Evolutionary conservation across 257 asterid species (phyloP).

Genomic region (Cinchona pubescens): DNA sequence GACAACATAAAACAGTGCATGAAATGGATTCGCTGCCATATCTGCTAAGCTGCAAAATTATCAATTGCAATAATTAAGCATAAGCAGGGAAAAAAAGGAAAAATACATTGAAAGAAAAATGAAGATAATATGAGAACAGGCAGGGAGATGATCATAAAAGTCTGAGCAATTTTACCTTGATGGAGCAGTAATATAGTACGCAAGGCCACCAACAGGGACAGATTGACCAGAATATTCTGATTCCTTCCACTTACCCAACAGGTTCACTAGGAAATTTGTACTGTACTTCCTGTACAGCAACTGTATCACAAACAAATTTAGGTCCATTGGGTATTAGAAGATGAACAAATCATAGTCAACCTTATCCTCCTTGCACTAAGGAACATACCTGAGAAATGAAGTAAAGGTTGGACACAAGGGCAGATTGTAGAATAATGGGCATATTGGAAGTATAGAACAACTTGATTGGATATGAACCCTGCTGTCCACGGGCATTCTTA

Average conservation of each 20-base stretch:
- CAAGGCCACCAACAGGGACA: constrained; percentile 81
- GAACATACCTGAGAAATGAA: constrained; percentile 76
- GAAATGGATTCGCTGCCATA: constrained; percentile 81
- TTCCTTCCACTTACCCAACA: constrained; percentile 83
- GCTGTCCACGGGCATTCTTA: constrained; percentile 88
- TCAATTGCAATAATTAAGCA: not conserved
- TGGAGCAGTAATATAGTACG: constrained; percentile 83
- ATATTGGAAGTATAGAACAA: constrained; percentile 82
- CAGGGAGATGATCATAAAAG: not conserved
- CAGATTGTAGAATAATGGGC: constrained; percentile 85
- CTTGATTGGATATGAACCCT: constrained; percentile 90
- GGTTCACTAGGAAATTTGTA: constrained; percentile 70
- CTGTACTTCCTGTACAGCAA: constrained; percentile 69
- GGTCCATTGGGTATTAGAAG: not conserved
- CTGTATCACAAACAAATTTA: constrained; percentile 33
- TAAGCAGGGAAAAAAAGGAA: not conserved
- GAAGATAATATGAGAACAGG: not conserved
- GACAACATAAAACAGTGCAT: constrained; percentile 72
- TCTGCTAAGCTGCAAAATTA: constrained; percentile 47
- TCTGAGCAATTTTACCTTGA: constrained; percentile 51
- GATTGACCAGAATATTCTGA: constrained; percentile 85
- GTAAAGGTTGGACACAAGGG: constrained; percentile 77
- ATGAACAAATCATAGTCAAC: not conserved
- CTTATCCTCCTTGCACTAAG: not conserved
- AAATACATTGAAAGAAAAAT: not conserved